Conservation (phyloP, 2,329 filamentous ascomycete species). For the Fusarium transvaalense region DNA sequence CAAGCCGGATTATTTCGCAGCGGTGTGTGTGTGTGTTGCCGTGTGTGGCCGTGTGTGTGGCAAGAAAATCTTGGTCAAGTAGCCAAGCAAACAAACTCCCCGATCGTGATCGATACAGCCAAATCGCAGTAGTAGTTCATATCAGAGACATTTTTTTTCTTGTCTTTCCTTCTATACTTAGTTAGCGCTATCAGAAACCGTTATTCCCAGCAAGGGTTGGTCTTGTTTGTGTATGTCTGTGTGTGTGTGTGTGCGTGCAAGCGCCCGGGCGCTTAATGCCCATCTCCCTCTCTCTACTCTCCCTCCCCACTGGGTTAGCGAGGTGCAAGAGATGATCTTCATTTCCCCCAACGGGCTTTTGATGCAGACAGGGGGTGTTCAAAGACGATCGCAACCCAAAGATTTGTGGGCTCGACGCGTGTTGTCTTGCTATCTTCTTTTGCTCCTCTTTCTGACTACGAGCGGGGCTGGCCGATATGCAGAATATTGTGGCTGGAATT, state of each 20-base stretch:
- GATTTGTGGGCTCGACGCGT: conserved; percentile 41
- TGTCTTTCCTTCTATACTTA: neutral
- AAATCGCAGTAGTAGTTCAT: conserved; percentile 13
- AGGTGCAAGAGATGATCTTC: conserved; percentile 44
- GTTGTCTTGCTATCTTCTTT: conserved; percentile 32
- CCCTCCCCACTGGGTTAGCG: conserved; percentile 7
- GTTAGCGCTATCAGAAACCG: conserved; percentile 25
- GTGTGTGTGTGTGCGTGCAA: conserved; percentile 17
- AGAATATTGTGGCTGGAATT: conserved; percentile 5
- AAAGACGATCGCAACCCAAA: conserved; percentile 27
- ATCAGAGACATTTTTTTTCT: conserved; percentile 21
- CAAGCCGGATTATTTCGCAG: conserved; percentile 10
- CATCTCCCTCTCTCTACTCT: neutral
- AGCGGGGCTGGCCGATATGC: conserved; percentile 31
- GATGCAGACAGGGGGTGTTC: conserved; percentile 22
- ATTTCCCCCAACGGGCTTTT: conserved; percentile 41
- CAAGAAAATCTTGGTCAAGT: neutral
- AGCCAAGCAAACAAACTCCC: conserved; percentile 14
- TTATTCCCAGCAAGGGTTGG: neutral
- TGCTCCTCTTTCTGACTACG: neutral
- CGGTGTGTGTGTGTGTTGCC: conserved; percentile 17
- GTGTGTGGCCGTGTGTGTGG: conserved; percentile 18
- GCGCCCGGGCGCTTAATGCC: conserved; percentile 36
- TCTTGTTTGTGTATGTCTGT: neutral
- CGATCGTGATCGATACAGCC: conserved; percentile 35